Evolutionary conservation across 331 rosid species (phyloP).

Genomic region (Quercus phellos): DNA sequence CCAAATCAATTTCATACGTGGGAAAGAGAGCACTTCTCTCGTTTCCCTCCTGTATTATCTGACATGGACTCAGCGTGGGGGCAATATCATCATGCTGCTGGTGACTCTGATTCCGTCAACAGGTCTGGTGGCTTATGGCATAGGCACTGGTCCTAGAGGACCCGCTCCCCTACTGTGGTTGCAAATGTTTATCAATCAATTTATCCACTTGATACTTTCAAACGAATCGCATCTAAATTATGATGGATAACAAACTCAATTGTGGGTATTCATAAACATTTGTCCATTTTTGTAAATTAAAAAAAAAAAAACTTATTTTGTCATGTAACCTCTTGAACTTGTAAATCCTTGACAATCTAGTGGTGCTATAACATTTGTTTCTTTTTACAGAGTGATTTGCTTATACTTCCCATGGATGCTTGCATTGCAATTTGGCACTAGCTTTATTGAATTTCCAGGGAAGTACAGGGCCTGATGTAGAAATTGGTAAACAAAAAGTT

Average conservation of each 20-base stretch:
- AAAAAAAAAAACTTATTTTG: not conserved
- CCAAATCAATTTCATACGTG: constrained; percentile 4
- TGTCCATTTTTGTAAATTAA: not conserved
- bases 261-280: not conserved
- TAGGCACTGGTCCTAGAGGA: constrained; percentile 1
- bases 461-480: no score
- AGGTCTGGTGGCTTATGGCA: constrained; percentile 9
- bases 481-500: not conserved
- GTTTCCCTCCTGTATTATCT: not conserved
- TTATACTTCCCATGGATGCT: not conserved
- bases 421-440: not conserved
- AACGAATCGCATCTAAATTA: not conserved
- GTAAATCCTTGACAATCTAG: not conserved
- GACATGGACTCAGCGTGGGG: constrained; percentile 12
- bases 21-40: constrained; percentile 12
- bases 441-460: not conserved
- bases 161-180: not conserved
- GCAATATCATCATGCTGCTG: not conserved
- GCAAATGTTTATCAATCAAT: not conserved
- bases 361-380: not conserved
- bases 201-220: not conserved
- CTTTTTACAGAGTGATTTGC: not conserved
- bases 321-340: not conserved
- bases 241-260: not conserved
- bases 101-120: constrained; percentile 16